Conservation (phyloP, 2,329 filamentous ascomycete genomes). For the Pseudocercospora crystallina region DNA sequence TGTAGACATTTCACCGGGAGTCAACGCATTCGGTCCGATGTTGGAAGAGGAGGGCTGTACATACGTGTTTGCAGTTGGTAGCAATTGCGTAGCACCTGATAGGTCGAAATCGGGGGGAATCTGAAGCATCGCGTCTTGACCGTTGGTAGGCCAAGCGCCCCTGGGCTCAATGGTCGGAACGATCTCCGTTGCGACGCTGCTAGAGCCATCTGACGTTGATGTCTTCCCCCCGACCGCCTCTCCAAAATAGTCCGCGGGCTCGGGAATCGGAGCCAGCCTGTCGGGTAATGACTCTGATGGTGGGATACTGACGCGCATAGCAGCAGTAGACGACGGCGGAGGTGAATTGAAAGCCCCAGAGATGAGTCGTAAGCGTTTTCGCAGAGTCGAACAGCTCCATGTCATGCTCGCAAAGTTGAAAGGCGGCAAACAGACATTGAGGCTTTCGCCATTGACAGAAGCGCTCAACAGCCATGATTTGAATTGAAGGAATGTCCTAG, state of each 20-base stretch:
- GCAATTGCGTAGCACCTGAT: constrained; percentile 22
- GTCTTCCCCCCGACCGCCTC: constrained; percentile 6
- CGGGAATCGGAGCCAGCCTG: constrained; percentile 7
- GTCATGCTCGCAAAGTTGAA: constrained; percentile 63
- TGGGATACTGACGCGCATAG: constrained; percentile 30
- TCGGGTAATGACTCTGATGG: constrained; percentile 12
- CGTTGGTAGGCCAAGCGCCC: neutral
- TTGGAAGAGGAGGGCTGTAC: constrained; percentile 21
- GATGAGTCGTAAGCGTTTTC: constrained; percentile 67
- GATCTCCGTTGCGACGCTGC: constrained; percentile 16
- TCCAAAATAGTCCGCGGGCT: constrained; percentile 33
- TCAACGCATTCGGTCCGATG: constrained; percentile 12
- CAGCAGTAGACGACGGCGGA: constrained; percentile 18
- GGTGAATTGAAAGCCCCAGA: constrained; percentile 49
- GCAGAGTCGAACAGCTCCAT: constrained; percentile 71
- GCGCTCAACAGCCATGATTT: constrained; percentile 67
- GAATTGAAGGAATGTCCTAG: constrained; percentile 60
- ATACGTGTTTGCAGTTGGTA: constrained; percentile 27
- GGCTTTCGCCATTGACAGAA: constrained; percentile 52
- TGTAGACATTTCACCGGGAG: constrained; percentile 17
- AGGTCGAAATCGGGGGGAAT: constrained; percentile 19
- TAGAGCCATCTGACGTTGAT: constrained; percentile 11
- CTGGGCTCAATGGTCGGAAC: constrained; percentile 28
- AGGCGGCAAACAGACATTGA: constrained; percentile 56
- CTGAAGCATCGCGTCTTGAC: neutral